Evolutionary conservation across 768 basidiomycete species (phyloP).

Genomic region (Agrocybe chaxingu): DNA sequence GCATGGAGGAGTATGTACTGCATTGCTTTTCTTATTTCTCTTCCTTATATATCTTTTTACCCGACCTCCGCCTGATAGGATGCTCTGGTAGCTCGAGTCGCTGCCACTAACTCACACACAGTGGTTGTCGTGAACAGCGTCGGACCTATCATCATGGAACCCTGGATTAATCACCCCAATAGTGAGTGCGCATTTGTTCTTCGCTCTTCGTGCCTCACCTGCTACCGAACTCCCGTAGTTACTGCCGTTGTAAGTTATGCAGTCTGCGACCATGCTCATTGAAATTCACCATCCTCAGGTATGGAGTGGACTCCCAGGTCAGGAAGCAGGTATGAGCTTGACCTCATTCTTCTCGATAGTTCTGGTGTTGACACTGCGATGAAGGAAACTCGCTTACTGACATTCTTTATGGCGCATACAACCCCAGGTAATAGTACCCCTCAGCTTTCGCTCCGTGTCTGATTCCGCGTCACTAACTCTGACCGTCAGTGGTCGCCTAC

Average conservation of each 20-base stretch:
- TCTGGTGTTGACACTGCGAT: conserved; percentile 1
- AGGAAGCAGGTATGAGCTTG: conserved; percentile 49
- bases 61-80: conserved; percentile 24
- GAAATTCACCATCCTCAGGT: conserved; percentile 25
- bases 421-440: conserved; percentile 42
- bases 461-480: background rate
- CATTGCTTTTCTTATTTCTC: background rate
- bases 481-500: conserved; percentile 35
- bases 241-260: conserved; percentile 32
- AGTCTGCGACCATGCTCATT: background rate
- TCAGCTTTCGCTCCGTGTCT: background rate
- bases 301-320: conserved; percentile 56
- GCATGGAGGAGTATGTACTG: conserved; percentile 40
- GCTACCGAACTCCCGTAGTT: conserved; percentile 16
- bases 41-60: background rate
- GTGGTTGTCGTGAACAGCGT: conserved; percentile 69
- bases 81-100: conserved; percentile 47
- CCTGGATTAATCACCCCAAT: conserved; percentile 57
- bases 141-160: conserved; percentile 55
- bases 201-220: background rate
- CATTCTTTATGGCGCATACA: conserved; percentile 56
- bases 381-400: conserved; percentile 56
- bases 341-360: background rate
- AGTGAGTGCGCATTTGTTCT: conserved; percentile 18
- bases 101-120: conserved; percentile 52